Percentiles rank a stretch among this genome's conserved stretches.
Conservation (phyloP, 176 grass and related monocot genomes). For the Ensete ventricosum region DNA sequence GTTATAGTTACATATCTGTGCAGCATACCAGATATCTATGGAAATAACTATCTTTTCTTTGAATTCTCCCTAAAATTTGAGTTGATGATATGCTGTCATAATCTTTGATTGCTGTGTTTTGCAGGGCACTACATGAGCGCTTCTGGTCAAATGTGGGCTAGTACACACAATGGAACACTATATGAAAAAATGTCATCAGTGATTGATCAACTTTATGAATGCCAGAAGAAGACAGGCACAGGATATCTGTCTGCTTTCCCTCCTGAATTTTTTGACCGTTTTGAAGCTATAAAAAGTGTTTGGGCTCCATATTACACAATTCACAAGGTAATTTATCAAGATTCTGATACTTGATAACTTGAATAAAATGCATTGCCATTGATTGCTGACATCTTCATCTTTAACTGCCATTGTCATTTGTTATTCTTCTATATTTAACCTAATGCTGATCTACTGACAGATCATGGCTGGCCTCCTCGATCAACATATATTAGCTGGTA, state of each 20-base stretch:
- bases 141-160: conserved; percentile 76
- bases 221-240: conserved; percentile 55
- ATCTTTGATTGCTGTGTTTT: neutral
- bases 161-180: conserved; percentile 65
- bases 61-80: too few relatives aligned
- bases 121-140: conserved; percentile 94
- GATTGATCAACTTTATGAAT: conserved; percentile 51
- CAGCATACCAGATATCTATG: neutral
- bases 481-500: conserved; percentile 60
- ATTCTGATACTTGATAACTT: neutral
- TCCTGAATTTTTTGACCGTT: conserved; percentile 86
- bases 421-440: neutral
- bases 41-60: neutral
- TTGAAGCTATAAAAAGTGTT: conserved; percentile 66
- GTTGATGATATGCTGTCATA: too few relatives aligned
- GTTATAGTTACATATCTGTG: too few relatives aligned
- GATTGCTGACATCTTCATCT: neutral
- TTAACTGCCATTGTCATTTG: too few relatives aligned
- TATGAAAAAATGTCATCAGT: conserved; percentile 53
- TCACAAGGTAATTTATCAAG: conserved; percentile 47
- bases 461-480: conserved; percentile 90
- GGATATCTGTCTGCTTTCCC: conserved; percentile 98
- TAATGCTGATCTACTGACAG: conserved; percentile 30
- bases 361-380: too few relatives aligned
- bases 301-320: conserved; percentile 98